Evolutionary conservation across 1,139 yeast species (phyloP), one percentile per base, ranked within the genome.

Genomic region (Zygosaccharomyces pseudobailii): DNA sequence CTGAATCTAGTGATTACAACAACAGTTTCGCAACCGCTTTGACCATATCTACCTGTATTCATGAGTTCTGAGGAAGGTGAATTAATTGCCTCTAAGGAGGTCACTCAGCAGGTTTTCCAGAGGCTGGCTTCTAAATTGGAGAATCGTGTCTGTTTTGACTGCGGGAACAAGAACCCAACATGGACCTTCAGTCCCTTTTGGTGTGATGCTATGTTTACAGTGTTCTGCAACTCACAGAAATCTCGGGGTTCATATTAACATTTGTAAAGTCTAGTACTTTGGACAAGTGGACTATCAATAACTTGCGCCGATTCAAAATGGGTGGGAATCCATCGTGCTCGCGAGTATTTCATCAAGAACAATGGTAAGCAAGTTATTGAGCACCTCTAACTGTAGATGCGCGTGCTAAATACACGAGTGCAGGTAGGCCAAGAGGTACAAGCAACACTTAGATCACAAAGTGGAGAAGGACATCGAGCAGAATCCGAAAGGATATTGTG

Each of bases 121-220:
- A 61, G 56, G 49, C 50, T 66, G 43, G 51, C 62, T 24, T 51
- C 59, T 31, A 64, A 58, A 47, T 48, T 81, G 52, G 86, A 89
- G 41, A 88, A 87, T 70, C 84, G 84, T 62, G 82, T 78, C 46
- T 92, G 98, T 68, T 89, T 90, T 68, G 98, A 92, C 68, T 92
- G 98, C 70, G 79, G 77, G 28, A 90, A 95, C 33, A 92, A 88
- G 57, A 90, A 90, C 68, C 97, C 98, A 25, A 95, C 95, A 46
- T 92, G 98, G 98, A 94, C 97, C 3, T 87, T 87, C 96, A 24
- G 96, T 95, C 42, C 95, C 95, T 52, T 89, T 88, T 65, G 97
- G 97, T 48, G 89, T 92, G 46, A 84, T 90, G 68, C 76, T 92
- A 57, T 92, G 97, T 69, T 78, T 90, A 49, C 96, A 90, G 63